Evolutionary conservation across 2,329 filamentous ascomycete genomes (phyloP).

Genomic region (Clonostachys rosea): DNA sequence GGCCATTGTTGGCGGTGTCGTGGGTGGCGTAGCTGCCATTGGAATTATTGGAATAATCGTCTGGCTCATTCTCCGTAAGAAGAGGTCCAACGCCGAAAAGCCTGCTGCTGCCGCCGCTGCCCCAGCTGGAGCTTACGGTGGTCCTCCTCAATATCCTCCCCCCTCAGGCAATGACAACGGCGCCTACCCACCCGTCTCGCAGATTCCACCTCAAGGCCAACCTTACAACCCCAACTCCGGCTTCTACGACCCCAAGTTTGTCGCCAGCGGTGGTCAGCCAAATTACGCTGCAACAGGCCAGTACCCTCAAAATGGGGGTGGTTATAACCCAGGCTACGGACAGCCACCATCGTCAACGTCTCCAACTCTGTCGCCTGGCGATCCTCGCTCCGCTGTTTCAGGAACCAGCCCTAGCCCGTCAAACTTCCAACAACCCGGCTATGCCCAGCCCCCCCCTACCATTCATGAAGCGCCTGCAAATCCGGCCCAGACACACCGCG

Average conservation of each 20-base stretch:
- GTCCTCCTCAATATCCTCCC: no score
- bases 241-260: constrained; percentile 19
- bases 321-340: constrained; percentile 7
- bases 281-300: constrained; percentile 13
- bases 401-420: neutral
- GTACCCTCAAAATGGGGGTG: constrained; percentile 10
- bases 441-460: constrained; percentile 9
- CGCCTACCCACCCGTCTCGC: neutral
- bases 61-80: constrained; percentile 21
- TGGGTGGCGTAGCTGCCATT: constrained; percentile 27
- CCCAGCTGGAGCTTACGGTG: neutral
- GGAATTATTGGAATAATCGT: constrained; percentile 18
- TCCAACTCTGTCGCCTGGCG: neutral
- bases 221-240: constrained; percentile 4
- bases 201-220: neutral
- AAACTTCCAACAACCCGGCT: neutral
- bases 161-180: constrained; percentile 1
- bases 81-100: constrained; percentile 12
- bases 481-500: constrained; percentile 25
- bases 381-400: neutral
- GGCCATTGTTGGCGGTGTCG: constrained; percentile 29
- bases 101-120: constrained; percentile 4
- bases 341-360: neutral
- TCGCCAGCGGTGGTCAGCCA: constrained; percentile 4
- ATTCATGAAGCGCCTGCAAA: constrained; percentile 32